Percentiles rank a stretch among this genome's conserved stretches.
phyloP scores from a whole-genome alignment of 805 yeast species.

The Barnettozyma populi region DNA sequence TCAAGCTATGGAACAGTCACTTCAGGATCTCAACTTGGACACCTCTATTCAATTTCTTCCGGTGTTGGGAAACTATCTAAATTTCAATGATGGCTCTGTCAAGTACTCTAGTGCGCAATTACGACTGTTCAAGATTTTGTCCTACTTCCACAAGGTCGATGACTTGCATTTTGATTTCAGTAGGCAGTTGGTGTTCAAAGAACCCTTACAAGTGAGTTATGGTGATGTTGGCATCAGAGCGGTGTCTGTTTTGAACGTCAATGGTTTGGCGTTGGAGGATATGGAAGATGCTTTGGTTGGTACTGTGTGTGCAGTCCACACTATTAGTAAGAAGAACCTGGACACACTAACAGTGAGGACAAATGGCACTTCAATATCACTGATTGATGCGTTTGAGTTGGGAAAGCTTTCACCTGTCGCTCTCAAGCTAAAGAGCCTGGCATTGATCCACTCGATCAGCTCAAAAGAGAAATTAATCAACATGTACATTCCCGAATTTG shows the following conservation, averaged over 20 bases:
- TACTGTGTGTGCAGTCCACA: constrained; percentile 30
- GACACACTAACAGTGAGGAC: constrained; percentile 13
- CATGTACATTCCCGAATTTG: constrained; percentile 46
- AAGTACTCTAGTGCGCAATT: constrained; percentile 47
- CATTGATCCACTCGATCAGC: constrained; percentile 64
- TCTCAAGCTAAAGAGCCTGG: constrained; percentile 42
- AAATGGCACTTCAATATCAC: constrained; percentile 21
- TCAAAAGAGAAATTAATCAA: constrained; percentile 35
- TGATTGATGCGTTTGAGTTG: constrained; percentile 12
- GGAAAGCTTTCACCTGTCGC: constrained; percentile 6
- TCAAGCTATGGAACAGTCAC: constrained; percentile 2
- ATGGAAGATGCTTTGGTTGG: constrained; percentile 32
- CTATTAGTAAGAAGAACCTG: constrained; percentile 10
- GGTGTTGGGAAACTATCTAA: constrained; percentile 29
- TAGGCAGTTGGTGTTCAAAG: constrained; percentile 31
- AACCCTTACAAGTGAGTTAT: constrained; percentile 39
- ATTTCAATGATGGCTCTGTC: constrained; percentile 13
- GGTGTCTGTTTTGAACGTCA: constrained; percentile 30
- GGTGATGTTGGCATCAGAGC: constrained; percentile 34
- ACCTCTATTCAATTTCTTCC: constrained; percentile 28
- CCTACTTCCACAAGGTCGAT: constrained; percentile 45
- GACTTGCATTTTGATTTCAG: constrained; percentile 32
- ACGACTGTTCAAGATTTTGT: constrained; percentile 44
- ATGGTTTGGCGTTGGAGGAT: constrained; percentile 29
- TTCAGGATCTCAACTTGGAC: constrained; percentile 27